phyloP scores from a whole-genome alignment of 129 eudicot species.

The Centella asiatica region DNA sequence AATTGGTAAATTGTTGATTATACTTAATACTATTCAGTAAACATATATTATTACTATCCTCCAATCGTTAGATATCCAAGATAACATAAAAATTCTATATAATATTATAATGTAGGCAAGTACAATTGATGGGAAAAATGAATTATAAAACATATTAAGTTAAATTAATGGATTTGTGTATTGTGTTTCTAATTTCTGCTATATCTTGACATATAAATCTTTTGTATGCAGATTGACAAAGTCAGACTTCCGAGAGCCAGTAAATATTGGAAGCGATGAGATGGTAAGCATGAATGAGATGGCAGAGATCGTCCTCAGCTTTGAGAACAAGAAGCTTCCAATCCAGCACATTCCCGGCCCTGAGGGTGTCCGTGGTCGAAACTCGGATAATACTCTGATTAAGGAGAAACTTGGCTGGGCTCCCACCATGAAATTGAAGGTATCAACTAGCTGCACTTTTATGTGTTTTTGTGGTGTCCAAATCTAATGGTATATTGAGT shows the following conservation, averaged over 20 bases:
- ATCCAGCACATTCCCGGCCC: constrained; percentile 98
- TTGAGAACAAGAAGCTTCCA: constrained; percentile 80
- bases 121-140: no score
- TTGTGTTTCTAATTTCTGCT: background rate
- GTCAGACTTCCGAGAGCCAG: constrained; percentile 92
- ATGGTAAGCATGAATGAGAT: constrained; percentile 99
- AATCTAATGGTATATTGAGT: background rate
- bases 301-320: constrained; percentile 88
- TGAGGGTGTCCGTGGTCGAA: constrained; percentile 97
- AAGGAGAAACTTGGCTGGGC: constrained; percentile 99
- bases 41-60: no score
- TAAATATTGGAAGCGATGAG: constrained; percentile 95
- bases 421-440: constrained; percentile 88
- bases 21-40: no score
- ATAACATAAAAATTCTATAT: no score
- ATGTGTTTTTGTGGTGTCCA: background rate
- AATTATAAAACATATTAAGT: no score
- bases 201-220: no score
- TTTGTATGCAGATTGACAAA: constrained; percentile 57
- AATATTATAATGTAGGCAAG: no score
- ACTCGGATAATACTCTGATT: constrained; percentile 92
- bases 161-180: background rate
- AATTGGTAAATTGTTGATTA: no score
- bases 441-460: constrained; percentile 18
- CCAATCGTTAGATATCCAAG: no score